A percentile compares a stretch with the other conserved stretches of the same genome.
These are phyloP conservation scores for Moniliophthora roreri DNA, from an alignment of 1,284 basidiomycete genomes.

Conservation along the genomic window DNA sequence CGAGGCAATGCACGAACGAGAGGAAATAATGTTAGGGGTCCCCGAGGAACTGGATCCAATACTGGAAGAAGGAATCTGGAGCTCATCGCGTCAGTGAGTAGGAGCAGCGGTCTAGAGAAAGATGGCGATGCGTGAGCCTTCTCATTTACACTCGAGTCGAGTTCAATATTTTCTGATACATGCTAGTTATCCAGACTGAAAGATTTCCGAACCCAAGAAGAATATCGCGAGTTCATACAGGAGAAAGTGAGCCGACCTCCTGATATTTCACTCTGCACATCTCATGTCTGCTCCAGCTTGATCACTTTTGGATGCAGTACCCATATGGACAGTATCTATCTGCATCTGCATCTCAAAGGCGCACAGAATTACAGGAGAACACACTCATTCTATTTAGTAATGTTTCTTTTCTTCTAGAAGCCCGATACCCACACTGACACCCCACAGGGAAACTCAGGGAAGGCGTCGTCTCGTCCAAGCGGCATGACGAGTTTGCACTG, in stretches of 20 bases:
- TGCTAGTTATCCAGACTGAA: conserved; percentile 50
- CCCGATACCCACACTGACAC: conserved; percentile 4
- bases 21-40: no score
- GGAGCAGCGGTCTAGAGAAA: conserved; percentile 69
- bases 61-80: conserved; percentile 40
- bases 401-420: conserved; percentile 24
- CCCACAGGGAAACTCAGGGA: conserved; percentile 66
- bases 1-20: no score
- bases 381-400: conserved; percentile 66
- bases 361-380: conserved; percentile 58
- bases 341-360: conserved; percentile 35
- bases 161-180: conserved; percentile 25
- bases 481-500: conserved; percentile 56
- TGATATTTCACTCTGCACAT: not conserved
- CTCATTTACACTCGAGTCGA: conserved; percentile 2
- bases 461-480: conserved; percentile 58
- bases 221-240: conserved; percentile 62
- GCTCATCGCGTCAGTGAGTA: conserved; percentile 65
- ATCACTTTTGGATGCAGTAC: conserved; percentile 41
- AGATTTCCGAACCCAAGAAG: conserved; percentile 53
- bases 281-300: conserved; percentile 50
- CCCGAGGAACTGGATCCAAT: not conserved
- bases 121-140: conserved; percentile 69
- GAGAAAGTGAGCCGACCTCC: conserved; percentile 46
- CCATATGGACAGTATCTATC: conserved; percentile 27